Conservation (phyloP, 257 asterid species). For the Galeopsis tetrahit region DNA sequence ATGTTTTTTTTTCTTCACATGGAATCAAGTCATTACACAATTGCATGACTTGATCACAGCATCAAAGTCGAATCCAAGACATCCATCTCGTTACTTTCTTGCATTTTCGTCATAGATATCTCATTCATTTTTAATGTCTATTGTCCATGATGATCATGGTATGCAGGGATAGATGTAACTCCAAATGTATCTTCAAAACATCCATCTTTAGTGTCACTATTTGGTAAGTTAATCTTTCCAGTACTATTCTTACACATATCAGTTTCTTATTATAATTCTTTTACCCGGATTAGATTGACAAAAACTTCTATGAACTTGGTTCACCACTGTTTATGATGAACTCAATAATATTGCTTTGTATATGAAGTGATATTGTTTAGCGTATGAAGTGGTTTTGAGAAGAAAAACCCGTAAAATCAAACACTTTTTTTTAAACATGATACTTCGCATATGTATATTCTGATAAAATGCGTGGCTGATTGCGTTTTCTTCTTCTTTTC, state of each 20-base stretch:
- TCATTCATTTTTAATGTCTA: neutral
- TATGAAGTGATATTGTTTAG: too few species aligned
- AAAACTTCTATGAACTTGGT: too few species aligned
- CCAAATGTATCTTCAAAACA: slow-evolving; percentile 65
- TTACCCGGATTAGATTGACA: neutral
- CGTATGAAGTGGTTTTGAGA: too few species aligned
- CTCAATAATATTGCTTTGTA: too few species aligned
- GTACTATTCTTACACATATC: neutral
- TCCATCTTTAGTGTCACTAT: slow-evolving; percentile 70
- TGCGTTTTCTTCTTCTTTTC: neutral
- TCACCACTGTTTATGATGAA: too few species aligned
- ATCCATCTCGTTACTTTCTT: too few species aligned
- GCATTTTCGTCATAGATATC: neutral
- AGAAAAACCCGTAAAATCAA: too few species aligned
- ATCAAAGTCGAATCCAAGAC: too few species aligned
- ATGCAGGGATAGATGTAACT: slow-evolving; percentile 60
- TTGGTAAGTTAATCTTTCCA: slow-evolving; percentile 53
- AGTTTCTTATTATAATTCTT: neutral
- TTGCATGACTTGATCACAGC: too few species aligned
- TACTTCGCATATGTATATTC: neutral
- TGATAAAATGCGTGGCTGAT: neutral
- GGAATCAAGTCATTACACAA: too few species aligned
- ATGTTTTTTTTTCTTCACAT: too few species aligned
- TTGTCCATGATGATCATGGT: slow-evolving; percentile 6
- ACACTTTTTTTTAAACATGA: too few species aligned